Conservation (phyloP, 2,329 filamentous ascomycete genomes). For the Colletotrichum higginsianum region DNA sequence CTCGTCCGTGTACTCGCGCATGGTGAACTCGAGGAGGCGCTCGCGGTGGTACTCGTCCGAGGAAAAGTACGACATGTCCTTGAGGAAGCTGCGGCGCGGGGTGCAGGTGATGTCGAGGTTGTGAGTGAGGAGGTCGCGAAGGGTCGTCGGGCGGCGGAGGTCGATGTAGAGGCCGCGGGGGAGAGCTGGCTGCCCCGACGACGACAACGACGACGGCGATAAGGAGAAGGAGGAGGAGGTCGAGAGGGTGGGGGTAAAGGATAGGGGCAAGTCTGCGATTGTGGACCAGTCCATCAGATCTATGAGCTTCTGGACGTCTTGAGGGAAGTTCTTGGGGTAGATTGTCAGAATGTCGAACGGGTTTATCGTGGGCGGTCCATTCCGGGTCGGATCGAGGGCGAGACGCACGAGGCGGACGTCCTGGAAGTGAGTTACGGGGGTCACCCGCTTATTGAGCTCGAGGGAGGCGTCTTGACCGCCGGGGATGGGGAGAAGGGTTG, state of each 20-base stretch:
- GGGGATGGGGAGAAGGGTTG: constrained; percentile 68
- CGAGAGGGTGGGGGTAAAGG: neutral
- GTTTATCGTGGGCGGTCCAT: constrained; percentile 55
- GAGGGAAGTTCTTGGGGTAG: constrained; percentile 88
- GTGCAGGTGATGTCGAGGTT: constrained; percentile 93
- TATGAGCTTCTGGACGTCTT: constrained; percentile 85
- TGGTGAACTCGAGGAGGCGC: constrained; percentile 86
- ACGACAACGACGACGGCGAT: too few species aligned
- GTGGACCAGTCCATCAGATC: constrained; percentile 83
- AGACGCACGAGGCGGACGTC: constrained; percentile 82
- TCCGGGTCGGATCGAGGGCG: constrained; percentile 36
- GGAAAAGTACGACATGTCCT: constrained; percentile 82
- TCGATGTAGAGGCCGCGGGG: constrained; percentile 55
- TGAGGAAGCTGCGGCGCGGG: constrained; percentile 89
- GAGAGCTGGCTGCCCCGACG: constrained; percentile 30
- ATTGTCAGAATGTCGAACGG: constrained; percentile 88
- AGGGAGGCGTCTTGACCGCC: constrained; percentile 71
- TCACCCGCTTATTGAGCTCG: constrained; percentile 79
- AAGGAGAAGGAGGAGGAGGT: neutral
- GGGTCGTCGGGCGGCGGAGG: constrained; percentile 63
- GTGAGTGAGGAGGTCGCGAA: constrained; percentile 83
- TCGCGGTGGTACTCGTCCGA: constrained; percentile 81
- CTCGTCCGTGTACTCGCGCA: constrained; percentile 86
- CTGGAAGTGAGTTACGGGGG: constrained; percentile 86
- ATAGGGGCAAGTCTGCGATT: constrained; percentile 79